Base-by-base conservation (phyloP, 345 rosid species). In the Acer yangbiense region DNA sequence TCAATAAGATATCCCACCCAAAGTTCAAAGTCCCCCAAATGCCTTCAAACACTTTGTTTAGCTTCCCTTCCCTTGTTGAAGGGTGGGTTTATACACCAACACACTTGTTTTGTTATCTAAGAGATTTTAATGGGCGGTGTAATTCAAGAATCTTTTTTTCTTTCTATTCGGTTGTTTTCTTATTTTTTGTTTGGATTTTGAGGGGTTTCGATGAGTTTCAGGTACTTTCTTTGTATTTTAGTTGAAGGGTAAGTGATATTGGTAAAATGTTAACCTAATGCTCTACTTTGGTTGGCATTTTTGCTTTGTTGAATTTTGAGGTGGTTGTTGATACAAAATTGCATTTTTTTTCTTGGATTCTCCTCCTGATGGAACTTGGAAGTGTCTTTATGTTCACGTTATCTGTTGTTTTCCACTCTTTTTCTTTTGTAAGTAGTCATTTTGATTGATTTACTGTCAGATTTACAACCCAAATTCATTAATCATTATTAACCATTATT, bases 291-390 rank as follows among this genome's bases (percentile, higher is more conserved):
- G 46, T 43, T 43, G 10, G 46, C 46, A 43, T 43, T 43, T 43
- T 43, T 43, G 10, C 10, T 72, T 60, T 43, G 52, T 57, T 58
- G 66, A 18, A 23, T 35, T 58, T 58, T 72, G 69, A 74, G 39
- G 39, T 8, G 27, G 76, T 7, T 7, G 39, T 20, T 73, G 16
- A 46, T 20, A 43, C 10, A 46, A 60, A 62, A 8, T 21, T 75
- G 71, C 35, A 52, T 50, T 1, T 50, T 11, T 54, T 75, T 52
- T 75, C 72, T 75, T 75, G 72, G 71, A 75, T 75, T 75, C 78
- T 54, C 25, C 9, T 8, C 32, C 65, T 32, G 2, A 72, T 21
- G n/a, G 76, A 44, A 72, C 21, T 12, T 9, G 32, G 32, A 2
- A 4, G 18, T 11, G 70, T 9, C 35, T 35, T 65, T 74, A n/a